Evolutionary conservation across 2,329 filamentous ascomycete species (phyloP).

Genomic region (Pestalotiopsis sp.): DNA sequence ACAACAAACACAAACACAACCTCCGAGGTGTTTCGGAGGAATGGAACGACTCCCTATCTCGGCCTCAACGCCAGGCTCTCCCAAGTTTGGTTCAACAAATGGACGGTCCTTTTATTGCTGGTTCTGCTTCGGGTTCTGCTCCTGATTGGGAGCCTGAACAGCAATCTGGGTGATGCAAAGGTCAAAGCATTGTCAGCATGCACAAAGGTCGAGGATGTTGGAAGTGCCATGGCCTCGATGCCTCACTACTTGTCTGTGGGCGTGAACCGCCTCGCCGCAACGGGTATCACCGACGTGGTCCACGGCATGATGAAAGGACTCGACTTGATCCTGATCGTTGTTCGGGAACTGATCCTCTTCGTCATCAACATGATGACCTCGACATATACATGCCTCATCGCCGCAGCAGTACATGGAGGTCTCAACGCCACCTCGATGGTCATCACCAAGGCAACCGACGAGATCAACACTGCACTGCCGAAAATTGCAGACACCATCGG

Average conservation of each 20-base stretch:
- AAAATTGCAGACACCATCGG: slow-evolving; percentile 44
- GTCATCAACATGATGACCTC: slow-evolving; percentile 89
- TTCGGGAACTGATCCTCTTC: slow-evolving; percentile 88
- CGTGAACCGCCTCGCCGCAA: slow-evolving; percentile 83
- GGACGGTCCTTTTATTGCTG: slow-evolving; percentile 88
- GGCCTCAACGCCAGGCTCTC: slow-evolving; percentile 87
- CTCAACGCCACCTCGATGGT: slow-evolving; percentile 65
- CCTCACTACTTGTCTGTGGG: slow-evolving; percentile 90
- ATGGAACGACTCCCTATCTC: slow-evolving; percentile 76
- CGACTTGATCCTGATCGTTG: slow-evolving; percentile 75
- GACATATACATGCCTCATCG: slow-evolving; percentile 89
- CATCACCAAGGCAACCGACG: slow-evolving; percentile 43
- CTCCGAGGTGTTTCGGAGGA: slow-evolving; percentile 11
- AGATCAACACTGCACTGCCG: slow-evolving; percentile 54
- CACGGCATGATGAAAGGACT: slow-evolving; percentile 80
- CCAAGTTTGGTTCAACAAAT: slow-evolving; percentile 96
- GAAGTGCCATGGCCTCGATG: slow-evolving; percentile 97
- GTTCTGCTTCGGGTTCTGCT: slow-evolving; percentile 82
- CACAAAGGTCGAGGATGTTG: slow-evolving; percentile 87
- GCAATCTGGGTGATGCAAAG: slow-evolving; percentile 76
- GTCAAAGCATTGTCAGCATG: slow-evolving; percentile 85
- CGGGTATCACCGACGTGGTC: slow-evolving; percentile 79
- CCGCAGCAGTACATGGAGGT: slow-evolving; percentile 78
- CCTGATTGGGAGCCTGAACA: slow-evolving; percentile 71
- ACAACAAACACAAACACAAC: neutral